Base-by-base conservation (phyloP, 2,329 filamentous ascomycete genomes). In the Sodiomyces alkalinus region DNA sequence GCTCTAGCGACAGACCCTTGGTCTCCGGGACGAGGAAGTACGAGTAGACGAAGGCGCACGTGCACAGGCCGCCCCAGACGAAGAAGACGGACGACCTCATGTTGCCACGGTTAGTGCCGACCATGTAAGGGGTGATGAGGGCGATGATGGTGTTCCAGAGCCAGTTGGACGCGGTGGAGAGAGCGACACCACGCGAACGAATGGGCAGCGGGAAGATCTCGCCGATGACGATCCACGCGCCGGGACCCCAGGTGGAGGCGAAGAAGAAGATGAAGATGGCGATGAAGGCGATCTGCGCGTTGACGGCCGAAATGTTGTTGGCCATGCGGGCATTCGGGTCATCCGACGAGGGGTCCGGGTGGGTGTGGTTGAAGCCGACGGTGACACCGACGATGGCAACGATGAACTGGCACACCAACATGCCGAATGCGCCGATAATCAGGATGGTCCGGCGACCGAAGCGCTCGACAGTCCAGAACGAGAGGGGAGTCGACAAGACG, bases 251-350 rank as follows among this genome's bases (percentile, higher is more conserved):
- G 38, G 83, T 92, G 33, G 69, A 74, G 34, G 83, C 83, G 52
- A 92, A 92, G 67, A 78, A 87, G 68, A 82, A 85, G 64, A 92
- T 86, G 67, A 85, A 90, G 61, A 92, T 75, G 59, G 75, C 79
- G 48, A 90, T 90, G 60, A 92, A 90, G 35, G 80, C 72, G 39
- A 92, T 83, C 64, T 86, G 75, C 27, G 78, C 71, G 41, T 68
- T 63, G 42, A 68, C 64, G 19, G 72, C 74, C 3, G 58, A 39
- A 35, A 63, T 55, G 51, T 75, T 70, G 55, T 66, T 29, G 44
- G 61, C 60, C 6, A 60, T 52, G 13, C 45, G 48, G 13, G 40
- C 42, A 17, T 39, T 39, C 1, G 56, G 44, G 26, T 63, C 46
- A 7, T 24, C 23, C n/a, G 52, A 65, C 28, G 68, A 53, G 14